Percentiles rank a stretch among this genome's conserved stretches.
Conservation (phyloP, 495 filamentous ascomycete species). For the Cladorrhinum samala region DNA sequence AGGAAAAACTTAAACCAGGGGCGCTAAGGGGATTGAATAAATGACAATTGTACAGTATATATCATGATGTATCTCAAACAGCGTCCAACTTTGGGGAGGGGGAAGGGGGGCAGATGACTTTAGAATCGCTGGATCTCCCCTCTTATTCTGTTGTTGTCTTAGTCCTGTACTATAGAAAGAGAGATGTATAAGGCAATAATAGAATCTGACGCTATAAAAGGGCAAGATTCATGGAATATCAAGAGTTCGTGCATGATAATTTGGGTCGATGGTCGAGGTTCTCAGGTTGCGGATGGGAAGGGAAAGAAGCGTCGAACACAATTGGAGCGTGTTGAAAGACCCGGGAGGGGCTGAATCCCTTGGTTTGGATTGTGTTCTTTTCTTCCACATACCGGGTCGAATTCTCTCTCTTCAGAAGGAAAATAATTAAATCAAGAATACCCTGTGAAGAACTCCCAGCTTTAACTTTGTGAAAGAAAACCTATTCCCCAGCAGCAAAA, state of each 20-base stretch:
- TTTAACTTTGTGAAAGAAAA: no score
- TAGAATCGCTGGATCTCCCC: conserved; percentile 23
- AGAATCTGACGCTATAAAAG: conserved; percentile 12
- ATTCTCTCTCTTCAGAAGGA: no score
- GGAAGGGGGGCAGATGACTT: conserved; percentile 14
- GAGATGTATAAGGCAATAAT: conserved; percentile 25
- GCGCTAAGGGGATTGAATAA: conserved; percentile 13
- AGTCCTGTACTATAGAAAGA: conserved; percentile 27
- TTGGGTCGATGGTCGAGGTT: no score
- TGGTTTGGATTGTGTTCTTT: no score
- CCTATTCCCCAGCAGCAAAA: not conserved
- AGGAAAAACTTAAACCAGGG: not conserved
- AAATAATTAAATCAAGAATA: no score
- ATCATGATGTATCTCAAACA: conserved; percentile 17
- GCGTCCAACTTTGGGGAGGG: conserved; percentile 6
- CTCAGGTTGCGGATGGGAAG: not conserved
- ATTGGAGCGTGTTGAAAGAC: not conserved
- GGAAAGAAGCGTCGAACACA: no score
- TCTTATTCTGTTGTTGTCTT: conserved; percentile 27
- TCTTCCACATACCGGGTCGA: no score
- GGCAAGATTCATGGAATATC: not conserved
- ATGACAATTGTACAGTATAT: conserved; percentile 14
- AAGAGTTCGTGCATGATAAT: no score
- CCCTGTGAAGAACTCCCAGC: not conserved
- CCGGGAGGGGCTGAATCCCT: not conserved